Conservation (phyloP, 441 rosid species). For the Eutrema salsugineum region DNA sequence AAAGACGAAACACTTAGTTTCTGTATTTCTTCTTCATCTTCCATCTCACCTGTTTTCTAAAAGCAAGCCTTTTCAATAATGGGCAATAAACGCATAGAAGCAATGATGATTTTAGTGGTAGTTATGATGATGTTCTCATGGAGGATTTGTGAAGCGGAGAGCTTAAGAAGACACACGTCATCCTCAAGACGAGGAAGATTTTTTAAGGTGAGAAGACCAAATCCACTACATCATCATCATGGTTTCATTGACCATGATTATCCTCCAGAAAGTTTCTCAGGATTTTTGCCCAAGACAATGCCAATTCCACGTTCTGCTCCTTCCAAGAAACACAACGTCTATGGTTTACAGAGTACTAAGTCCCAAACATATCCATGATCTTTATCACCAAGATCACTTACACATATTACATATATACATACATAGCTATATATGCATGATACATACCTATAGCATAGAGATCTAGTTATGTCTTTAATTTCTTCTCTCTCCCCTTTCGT, state of each 20-base stretch:
- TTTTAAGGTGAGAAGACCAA: slow-evolving; percentile 30
- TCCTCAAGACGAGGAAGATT: slow-evolving; percentile 25
- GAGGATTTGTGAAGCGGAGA: slow-evolving; percentile 23
- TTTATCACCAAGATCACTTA: slow-evolving; percentile 7
- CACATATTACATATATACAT: background rate
- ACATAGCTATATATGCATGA: background rate
- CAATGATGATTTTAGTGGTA: slow-evolving; percentile 15
- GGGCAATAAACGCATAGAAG: slow-evolving; percentile 18
- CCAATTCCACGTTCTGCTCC: slow-evolving; percentile 80
- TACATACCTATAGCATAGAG: slow-evolving; percentile 3
- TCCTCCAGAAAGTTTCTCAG: slow-evolving; percentile 37
- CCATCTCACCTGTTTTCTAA: background rate
- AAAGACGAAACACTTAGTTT: slow-evolving; percentile 7
- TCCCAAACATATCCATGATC: slow-evolving; percentile 38
- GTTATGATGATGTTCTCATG: slow-evolving; percentile 25
- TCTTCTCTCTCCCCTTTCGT: slow-evolving; percentile 2
- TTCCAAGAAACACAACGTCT: slow-evolving; percentile 61
- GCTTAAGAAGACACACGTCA: slow-evolving; percentile 25
- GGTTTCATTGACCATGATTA: slow-evolving; percentile 20
- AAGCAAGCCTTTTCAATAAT: slow-evolving; percentile 9
- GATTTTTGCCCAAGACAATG: slow-evolving; percentile 57
- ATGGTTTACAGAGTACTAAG: slow-evolving; percentile 41
- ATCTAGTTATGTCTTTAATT: slow-evolving; percentile 15
- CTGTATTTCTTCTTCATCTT: slow-evolving; percentile 11
- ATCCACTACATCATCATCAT: slow-evolving; percentile 5